Base-by-base conservation (phyloP, 805 yeast species). In the Ogataea angusta region DNA sequence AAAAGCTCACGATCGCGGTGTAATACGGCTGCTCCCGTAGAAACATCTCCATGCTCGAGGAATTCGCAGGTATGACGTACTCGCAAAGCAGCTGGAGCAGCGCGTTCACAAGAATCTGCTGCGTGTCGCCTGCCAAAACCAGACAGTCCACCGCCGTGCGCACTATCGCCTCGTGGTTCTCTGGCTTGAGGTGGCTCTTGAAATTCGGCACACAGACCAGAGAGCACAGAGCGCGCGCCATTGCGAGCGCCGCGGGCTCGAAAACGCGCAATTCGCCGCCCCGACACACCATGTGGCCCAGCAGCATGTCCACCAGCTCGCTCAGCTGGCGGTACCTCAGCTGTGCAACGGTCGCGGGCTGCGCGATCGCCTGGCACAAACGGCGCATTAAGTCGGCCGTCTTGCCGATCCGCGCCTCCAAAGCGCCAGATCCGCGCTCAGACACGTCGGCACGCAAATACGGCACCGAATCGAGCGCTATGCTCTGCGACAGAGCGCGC, bases 241-340 rank as follows among this genome's bases (percentile, higher is more conserved):
- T 45, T 38, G 64, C 60, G n/a, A 57, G 32, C 1, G 62, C 56
- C 2, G 59, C 51, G 0, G 70, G 71, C 6, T 45, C 42, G 24
- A 63, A 58, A 0, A 54, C 28, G 16, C 23, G 30, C 30, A 24
- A 16, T 4, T 38, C 18, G 10, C 35, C 38, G 8, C 32, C 21
- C 0, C 34, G 37, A 1, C 43, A 35, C 10, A 45, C 44, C 10
- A 30, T 34, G 30, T 45, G 49, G 10, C 42, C 36, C 5, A 49
- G 38, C 4, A 62, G 38, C 4, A 49, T 35, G 3, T 34, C 32
- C 5, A 62, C 24, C 1, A 63, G 42, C 10, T 48, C 43, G n/a
- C 53, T 57, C 33, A 51, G 52, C n/a, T 57, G 57, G 38, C 51
- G 57, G 30, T 55, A 51, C 32, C 59, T 57, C 41, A 52, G 53